Evolutionary conservation across 306 rosid species (phyloP).

Genomic region (Prunus armeniaca): DNA sequence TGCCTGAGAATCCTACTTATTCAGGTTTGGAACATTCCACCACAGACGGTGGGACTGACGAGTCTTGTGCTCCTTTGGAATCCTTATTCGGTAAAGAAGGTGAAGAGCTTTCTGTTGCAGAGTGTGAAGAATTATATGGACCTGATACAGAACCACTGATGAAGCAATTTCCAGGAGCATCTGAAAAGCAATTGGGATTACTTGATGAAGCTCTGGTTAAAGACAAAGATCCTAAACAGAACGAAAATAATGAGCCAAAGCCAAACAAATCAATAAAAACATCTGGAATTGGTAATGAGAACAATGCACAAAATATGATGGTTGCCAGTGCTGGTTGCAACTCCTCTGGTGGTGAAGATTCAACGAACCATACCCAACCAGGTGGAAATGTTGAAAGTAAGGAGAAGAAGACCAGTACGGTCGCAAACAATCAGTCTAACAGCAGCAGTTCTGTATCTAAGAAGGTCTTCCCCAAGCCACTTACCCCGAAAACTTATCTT

Average conservation of each 20-base stretch:
- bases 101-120: conserved; percentile 66
- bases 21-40: conserved; percentile 22
- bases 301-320: conserved; percentile 22
- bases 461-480: conserved; percentile 49
- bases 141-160: conserved; percentile 68
- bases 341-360: conserved; percentile 31
- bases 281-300: conserved; percentile 34
- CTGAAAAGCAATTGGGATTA: conserved; percentile 27
- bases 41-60: conserved; percentile 36
- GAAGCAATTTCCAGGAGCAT: conserved; percentile 39
- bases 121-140: conserved; percentile 83
- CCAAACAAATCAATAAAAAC: conserved; percentile 34
- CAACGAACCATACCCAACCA: conserved; percentile 29
- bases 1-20: conserved; percentile 30
- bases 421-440: conserved; percentile 42
- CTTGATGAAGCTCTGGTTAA: conserved; percentile 22
- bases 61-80: conserved; percentile 54
- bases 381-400: conserved; percentile 28
- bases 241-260: conserved; percentile 27
- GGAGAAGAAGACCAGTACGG: conserved; percentile 41
- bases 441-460: conserved; percentile 40
- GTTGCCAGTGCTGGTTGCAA: conserved; percentile 21
- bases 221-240: conserved; percentile 28
- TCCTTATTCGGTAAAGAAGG: conserved; percentile 40
- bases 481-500: conserved; percentile 1